Base-by-base conservation (phyloP, 1,284 basidiomycete species). In the Mycena sp. region DNA sequence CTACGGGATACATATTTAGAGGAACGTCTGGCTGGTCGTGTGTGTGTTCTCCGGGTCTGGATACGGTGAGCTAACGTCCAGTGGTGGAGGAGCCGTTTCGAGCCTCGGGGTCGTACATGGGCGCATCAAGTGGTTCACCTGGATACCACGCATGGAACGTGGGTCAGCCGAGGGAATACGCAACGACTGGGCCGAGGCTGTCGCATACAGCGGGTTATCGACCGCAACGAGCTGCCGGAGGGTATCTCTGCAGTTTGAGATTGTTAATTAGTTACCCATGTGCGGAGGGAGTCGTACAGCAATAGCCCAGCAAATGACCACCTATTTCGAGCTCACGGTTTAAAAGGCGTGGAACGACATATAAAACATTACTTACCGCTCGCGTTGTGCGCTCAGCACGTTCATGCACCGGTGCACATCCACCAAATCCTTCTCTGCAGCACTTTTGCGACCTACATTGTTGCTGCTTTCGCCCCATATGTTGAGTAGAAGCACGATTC, bases 401-500 rank as follows among this genome's bases (percentile, higher is more conserved):
- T 54, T 38, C 59, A 65, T 61, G 37, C 64, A 65, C 23, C 64
- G 53, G 16, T 58, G 54, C 17, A 65, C 64, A 17, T 65, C 64
- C 11, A 23, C 55, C 6, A 61, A 30, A 44, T 65, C 59, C 30
- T 41, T 46, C 55, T 65, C 59, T 2, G 54, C 58, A 16, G 50
- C 63, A 3, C 48, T 19, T 10, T 19, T 30, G 16, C 45, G 38
- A 4, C 45, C 58, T n/a, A 16, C 11, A 11, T 52, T 29, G n/a
- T 16, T 32, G 7, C 55, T 55, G 10, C 44, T 23, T 9, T 86
- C 87, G 14, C 88, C 87, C 85, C 91, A 94, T 23, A 93, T 87
- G 67, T 87, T 90, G 63, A 94, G 79, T 49, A 94, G 77, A 1
- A 93, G 80, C 26, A 93, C 87, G 61, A 92, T 85, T 0, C 85